Evolutionary conservation across 495 filamentous ascomycete species (phyloP).

Genomic region (Neurospora sp.): DNA sequence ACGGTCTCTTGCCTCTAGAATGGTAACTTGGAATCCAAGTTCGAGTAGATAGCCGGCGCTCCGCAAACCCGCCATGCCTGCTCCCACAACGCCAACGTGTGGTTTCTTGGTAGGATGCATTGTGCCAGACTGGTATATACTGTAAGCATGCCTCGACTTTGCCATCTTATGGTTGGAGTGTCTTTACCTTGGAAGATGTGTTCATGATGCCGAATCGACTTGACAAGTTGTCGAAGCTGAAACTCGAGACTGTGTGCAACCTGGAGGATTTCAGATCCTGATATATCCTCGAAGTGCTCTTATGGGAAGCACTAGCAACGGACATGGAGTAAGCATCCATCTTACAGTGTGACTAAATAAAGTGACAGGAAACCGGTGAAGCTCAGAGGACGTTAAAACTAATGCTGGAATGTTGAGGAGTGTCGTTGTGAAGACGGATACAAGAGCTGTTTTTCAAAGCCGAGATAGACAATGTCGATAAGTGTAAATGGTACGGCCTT

Average conservation of each 20-base stretch:
- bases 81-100: conserved; percentile 68
- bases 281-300: conserved; percentile 35
- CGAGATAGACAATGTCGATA: neutral
- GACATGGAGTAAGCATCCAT: conserved; percentile 45
- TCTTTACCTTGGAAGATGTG: conserved; percentile 12
- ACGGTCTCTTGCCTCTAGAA: conserved; percentile 76
- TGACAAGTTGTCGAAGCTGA: neutral
- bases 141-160: conserved; percentile 6
- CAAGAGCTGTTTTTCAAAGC: neutral
- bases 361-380: neutral
- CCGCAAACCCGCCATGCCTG: conserved; percentile 76
- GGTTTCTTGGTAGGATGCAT: conserved; percentile 23
- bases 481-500: neutral
- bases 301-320: conserved; percentile 30
- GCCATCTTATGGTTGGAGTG: neutral
- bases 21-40: conserved; percentile 70
- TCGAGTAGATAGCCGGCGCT: conserved; percentile 75
- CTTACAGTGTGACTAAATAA: neutral
- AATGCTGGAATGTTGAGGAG: neutral
- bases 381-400: neutral
- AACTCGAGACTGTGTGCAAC: neutral
- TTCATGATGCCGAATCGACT: conserved; percentile 23
- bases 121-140: conserved; percentile 26
- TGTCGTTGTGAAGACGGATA: neutral
- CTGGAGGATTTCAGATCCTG: conserved; percentile 33